Base-by-base conservation (phyloP, 2,329 filamentous ascomycete genomes). In the Cytospora schulzeri region DNA sequence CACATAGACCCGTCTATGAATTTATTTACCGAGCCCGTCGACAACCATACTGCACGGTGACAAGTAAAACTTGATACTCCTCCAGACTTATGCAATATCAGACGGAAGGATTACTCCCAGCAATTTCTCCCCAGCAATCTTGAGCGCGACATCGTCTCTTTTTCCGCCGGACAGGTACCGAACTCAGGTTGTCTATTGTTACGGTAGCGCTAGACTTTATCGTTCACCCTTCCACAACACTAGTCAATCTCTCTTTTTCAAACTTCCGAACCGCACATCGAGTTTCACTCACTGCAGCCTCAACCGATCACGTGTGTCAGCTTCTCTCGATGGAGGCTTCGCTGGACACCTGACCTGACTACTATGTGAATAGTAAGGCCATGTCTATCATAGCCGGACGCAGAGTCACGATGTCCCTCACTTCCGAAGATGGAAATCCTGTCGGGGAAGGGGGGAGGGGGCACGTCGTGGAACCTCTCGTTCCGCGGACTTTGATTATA, bases 251-350 rank as follows among this genome's bases (percentile, higher is more conserved):
- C n/a, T 24, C 11, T 9, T 7, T 24, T 4, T 24, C n/a, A 48
- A 48, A 22, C n/a, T n/a, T 48, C n/a, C 45, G n/a, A 24, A 24
- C 9, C 45, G 45, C 45, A 48, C 45, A 24, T 35, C n/a, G n/a
- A 62, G 26, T 57, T 53, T 62, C 58, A 41, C 63, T 31, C 26
- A 60, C 35, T 33, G 63, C 58, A 65, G 58, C 53, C 52, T 22
- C 26, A 12, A 28, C 9, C 31, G 52, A 50, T 65, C 63, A 65
- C 63, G 63, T 65, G 60, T 50, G 53, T 48, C 45, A 62, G 58
- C 56, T 53, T 41, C 14, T 15, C 33, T 17, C 33, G 24, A 17
- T 35, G 48, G 26, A 53, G 56, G 31, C 33, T 15, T 38, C 24
- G 17, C n/a, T 35, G 53, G 60, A 48, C 22, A 48, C 45, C 19